Evolutionary conservation across 345 rosid genomes (phyloP), one percentile per base, ranked within the genome.

Genomic region (Bruguiera gymnorhiza): DNA sequence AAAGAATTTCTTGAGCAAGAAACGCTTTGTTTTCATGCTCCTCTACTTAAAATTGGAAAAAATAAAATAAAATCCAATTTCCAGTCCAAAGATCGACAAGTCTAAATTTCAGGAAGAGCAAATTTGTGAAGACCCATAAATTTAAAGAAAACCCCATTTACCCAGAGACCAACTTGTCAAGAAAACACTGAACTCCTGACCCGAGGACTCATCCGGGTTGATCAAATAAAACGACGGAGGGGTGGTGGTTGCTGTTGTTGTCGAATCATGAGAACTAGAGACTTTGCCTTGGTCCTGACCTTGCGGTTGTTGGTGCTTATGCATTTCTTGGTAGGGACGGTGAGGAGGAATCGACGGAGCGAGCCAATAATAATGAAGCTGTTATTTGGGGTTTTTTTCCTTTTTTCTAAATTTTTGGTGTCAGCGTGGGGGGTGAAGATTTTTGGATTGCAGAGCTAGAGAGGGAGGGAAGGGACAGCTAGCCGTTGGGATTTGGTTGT

Each of bases 181-280:
- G 91, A 91, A 93, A 63, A 93, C 78, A 61, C 94, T 86, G 68
- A 89, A 83, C 77, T 93, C 96, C 79, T 91, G 94, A 63, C 96
- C 88, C 8, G 85, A 62, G 68, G 81, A 81, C 62, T 80, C 85
- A 3, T 89, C 98, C 3, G 88, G 91, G 73, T 83, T 86, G 34
- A 89, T 85, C 66, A 89, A 81, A 75, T 89, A 90, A 82, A 91
- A 93, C 66, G 93, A 91, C 85, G 84, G 70, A 8, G 75, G n/a
- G 19, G 52, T 30, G 70, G 72, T 11, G 18, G 59, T 65, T 36
- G 76, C 68, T 21, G 72, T 31, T 31, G 69, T 26, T 80, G 75
- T 63, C 43, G 67, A 54, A 59, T 61, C 74, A 3, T 86, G 72
- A 76, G 75, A 73, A 64, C 64, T 26, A 20, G 85, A 72, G 66